Percentiles rank a stretch among this genome's conserved stretches.
Conservation (phyloP, 2,329 filamentous ascomycete genomes). For the Fusarium annulatum region DNA sequence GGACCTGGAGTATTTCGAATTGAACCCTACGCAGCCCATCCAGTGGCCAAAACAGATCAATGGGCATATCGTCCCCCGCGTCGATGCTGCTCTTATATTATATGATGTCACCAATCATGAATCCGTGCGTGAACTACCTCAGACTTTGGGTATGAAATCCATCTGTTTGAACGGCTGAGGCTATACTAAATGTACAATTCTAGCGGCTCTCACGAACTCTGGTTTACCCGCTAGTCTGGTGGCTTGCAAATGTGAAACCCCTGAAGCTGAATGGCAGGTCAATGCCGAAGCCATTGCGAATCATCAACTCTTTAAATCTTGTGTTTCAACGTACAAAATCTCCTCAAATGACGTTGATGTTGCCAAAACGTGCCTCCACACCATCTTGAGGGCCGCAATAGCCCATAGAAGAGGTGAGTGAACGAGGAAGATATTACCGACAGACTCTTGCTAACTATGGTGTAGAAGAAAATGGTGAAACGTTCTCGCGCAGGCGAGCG, state of each 20-base stretch:
- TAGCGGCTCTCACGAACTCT: conserved; percentile 79
- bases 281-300: conserved; percentile 72
- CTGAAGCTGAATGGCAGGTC: conserved; percentile 75
- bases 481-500: conserved; percentile 63
- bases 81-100: conserved; percentile 86
- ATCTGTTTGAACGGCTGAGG: neutral
- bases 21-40: conserved; percentile 66
- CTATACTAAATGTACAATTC: conserved; percentile 12
- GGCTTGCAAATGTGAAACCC: conserved; percentile 89
- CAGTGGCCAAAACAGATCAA: conserved; percentile 76
- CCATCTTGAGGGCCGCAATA: conserved; percentile 79
- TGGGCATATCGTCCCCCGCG: conserved; percentile 76
- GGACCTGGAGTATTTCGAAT: conserved; percentile 72
- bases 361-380: conserved; percentile 79
- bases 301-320: conserved; percentile 74
- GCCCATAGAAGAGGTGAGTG: conserved; percentile 71
- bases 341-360: conserved; percentile 77
- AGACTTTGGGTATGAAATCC: conserved; percentile 73
- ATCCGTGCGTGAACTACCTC: conserved; percentile 78
- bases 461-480: conserved; percentile 56
- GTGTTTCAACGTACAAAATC: conserved; percentile 78
- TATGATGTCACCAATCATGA: conserved; percentile 87
- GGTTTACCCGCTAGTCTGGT: conserved; percentile 82
- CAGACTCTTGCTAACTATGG: neutral
- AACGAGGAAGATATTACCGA: neutral